A percentile compares a stretch with the other conserved stretches of the same genome.
These are phyloP conservation scores for Backusella circina DNA, from an alignment of 192 early-diverging fungal species.

Conservation along the genomic window DNA sequence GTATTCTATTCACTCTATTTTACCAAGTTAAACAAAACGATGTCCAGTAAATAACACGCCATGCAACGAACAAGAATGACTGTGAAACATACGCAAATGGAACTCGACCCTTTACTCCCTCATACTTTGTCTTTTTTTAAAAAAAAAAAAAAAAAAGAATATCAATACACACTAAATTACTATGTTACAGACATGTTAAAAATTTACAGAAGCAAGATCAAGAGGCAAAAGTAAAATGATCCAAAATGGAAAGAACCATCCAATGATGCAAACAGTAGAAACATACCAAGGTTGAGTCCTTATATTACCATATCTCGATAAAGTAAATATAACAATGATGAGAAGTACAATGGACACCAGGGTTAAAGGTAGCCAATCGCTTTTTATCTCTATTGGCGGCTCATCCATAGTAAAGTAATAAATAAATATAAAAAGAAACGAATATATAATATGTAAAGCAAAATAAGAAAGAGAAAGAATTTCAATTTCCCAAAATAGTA, in stretches of 20 bases:
- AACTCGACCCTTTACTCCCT: slow-evolving; percentile 59
- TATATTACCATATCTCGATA: slow-evolving; percentile 80
- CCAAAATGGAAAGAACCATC: slow-evolving; percentile 91
- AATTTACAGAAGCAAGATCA: slow-evolving; percentile 76
- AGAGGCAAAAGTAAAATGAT: slow-evolving; percentile 88
- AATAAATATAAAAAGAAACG: neutral
- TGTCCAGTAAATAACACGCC: slow-evolving; percentile 88
- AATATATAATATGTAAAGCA: too few species aligned
- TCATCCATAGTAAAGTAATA: neutral
- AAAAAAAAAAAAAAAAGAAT: neutral
- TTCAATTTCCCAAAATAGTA: neutral
- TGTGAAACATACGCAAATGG: slow-evolving; percentile 75
- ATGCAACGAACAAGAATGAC: slow-evolving; percentile 70
- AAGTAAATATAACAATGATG: slow-evolving; percentile 49
- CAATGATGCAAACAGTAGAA: slow-evolving; percentile 63
- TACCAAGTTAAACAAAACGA: slow-evolving; percentile 87
- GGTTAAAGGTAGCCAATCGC: slow-evolving; percentile 34
- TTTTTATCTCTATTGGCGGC: slow-evolving; percentile 3
- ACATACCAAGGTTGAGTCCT: slow-evolving; percentile 82
- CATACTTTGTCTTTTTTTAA: slow-evolving; percentile 74
- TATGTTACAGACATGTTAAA: neutral
- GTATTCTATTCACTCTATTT: neutral
- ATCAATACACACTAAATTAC: neutral
- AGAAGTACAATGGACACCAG: slow-evolving; percentile 51
- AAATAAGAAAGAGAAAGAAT: neutral